These are phyloP conservation scores for Rhizophora apiculata DNA, from an alignment of 345 rosid genomes.

Conservation along the genomic window DNA sequence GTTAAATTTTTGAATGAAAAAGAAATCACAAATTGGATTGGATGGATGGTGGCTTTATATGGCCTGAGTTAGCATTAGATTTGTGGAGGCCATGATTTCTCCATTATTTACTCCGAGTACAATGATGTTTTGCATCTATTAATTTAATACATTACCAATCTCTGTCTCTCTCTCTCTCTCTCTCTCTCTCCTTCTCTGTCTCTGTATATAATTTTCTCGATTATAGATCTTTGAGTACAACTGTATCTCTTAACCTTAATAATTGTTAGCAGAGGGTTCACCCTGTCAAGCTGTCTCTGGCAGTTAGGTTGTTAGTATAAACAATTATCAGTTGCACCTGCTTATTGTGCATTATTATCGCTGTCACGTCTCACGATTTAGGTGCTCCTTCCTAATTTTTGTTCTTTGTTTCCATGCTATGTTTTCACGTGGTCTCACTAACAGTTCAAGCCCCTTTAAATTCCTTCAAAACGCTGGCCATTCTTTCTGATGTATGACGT, in stretches of 20 bases:
- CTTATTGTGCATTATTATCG: not conserved
- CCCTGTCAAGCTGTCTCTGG: conserved; percentile 3
- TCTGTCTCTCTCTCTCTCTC: not conserved
- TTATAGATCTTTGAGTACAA: conserved; percentile 21
- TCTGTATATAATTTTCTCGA: conserved; percentile 1
- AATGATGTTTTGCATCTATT: not conserved
- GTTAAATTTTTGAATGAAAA: too few relatives aligned
- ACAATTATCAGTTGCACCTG: conserved; percentile 6
- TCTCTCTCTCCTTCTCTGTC: too few relatives aligned
- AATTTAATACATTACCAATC: too few relatives aligned
- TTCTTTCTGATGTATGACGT: not conserved
- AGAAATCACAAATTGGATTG: not conserved
- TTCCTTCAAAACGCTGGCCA: too few relatives aligned
- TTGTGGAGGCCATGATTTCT: not conserved
- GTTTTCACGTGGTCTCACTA: not conserved
- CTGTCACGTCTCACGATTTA: not conserved
- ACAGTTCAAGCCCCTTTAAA: not conserved
- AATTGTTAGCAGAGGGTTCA: conserved; percentile 17
- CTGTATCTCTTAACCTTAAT: conserved; percentile 24
- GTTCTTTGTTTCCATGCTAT: not conserved
- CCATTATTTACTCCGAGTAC: not conserved
- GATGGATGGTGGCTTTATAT: not conserved
- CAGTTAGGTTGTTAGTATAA: not conserved
- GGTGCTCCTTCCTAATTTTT: not conserved
- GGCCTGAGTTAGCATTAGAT: not conserved